These are phyloP conservation scores for Lactarius psammicola DNA, from an alignment of 768 basidiomycete species.

Conservation along the genomic window DNA sequence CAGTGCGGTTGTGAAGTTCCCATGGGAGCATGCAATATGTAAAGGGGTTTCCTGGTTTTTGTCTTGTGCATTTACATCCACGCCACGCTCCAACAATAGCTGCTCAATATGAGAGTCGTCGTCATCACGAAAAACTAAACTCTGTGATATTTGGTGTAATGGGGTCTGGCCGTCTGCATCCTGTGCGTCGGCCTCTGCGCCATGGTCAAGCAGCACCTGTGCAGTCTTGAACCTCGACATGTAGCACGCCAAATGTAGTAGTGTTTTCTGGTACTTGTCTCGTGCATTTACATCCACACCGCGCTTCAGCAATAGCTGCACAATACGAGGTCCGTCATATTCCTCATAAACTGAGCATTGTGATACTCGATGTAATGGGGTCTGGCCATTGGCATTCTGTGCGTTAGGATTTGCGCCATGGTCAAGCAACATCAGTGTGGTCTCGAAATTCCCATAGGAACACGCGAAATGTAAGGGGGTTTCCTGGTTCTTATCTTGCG, in stretches of 20 bases:
- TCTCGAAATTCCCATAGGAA: no score
- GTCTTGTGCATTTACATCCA: neutral
- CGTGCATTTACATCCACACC: no score
- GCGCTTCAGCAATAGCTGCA: no score
- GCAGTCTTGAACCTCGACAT: rapidly evolving
- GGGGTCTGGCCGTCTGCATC: neutral
- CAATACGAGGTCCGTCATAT: no score
- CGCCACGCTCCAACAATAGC: neutral
- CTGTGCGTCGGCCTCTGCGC: neutral
- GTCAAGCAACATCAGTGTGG: neutral
- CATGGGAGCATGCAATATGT: neutral
- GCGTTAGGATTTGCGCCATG: neutral
- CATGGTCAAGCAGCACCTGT: neutral
- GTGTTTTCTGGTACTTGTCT: neutral
- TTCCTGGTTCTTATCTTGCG: neutral
- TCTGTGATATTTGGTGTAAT: no score
- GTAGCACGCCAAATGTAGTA: neutral
- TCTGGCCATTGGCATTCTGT: neutral
- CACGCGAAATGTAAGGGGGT: neutral
- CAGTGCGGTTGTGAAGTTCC: rapidly evolving
- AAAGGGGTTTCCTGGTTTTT: neutral
- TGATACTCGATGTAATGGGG: no score
- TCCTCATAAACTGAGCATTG: no score
- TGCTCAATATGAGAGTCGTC: no score
- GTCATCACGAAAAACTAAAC: no score